These are phyloP conservation scores for Tolypocladium paradoxum DNA, from an alignment of 2,329 filamentous ascomycete species.

Conservation along the genomic window DNA sequence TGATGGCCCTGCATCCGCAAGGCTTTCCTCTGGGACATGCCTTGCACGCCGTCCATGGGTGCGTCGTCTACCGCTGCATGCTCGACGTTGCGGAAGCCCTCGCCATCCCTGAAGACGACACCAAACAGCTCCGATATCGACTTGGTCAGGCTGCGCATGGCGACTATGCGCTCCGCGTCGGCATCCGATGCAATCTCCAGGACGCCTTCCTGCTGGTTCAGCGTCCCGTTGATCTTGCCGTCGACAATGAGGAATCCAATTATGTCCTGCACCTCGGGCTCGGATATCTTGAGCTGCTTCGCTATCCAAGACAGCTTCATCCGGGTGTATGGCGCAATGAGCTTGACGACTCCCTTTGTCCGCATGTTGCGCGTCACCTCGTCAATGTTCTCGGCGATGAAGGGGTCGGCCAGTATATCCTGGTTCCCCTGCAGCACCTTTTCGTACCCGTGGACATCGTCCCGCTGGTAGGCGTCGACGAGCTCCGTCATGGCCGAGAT, in stretches of 20 bases:
- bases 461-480: slow-evolving; percentile 90
- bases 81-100: slow-evolving; percentile 46
- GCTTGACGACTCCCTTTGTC: slow-evolving; percentile 85
- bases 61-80: slow-evolving; percentile 16
- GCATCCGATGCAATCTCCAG: slow-evolving; percentile 68
- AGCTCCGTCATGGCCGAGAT: slow-evolving; percentile 96
- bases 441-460: slow-evolving; percentile 89
- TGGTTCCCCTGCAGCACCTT: slow-evolving; percentile 76
- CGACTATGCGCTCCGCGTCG: slow-evolving; percentile 63
- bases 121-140: slow-evolving; percentile 60
- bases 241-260: slow-evolving; percentile 90
- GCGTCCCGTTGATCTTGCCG: slow-evolving; percentile 73
- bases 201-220: slow-evolving; percentile 78
- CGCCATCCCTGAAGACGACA: slow-evolving; percentile 66
- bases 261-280: slow-evolving; percentile 86
- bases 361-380: slow-evolving; percentile 98
- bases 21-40: slow-evolving; percentile 7
- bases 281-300: slow-evolving; percentile 73
- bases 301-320: slow-evolving; percentile 86
- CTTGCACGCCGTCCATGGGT: slow-evolving; percentile 14
- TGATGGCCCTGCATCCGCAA: not conserved
- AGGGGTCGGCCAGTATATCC: slow-evolving; percentile 82
- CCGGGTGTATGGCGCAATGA: slow-evolving; percentile 88
- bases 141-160: slow-evolving; percentile 61
- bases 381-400: slow-evolving; percentile 98